Base-by-base conservation (phyloP, 768 basidiomycete species). In the Lentinula sp. region DNA sequence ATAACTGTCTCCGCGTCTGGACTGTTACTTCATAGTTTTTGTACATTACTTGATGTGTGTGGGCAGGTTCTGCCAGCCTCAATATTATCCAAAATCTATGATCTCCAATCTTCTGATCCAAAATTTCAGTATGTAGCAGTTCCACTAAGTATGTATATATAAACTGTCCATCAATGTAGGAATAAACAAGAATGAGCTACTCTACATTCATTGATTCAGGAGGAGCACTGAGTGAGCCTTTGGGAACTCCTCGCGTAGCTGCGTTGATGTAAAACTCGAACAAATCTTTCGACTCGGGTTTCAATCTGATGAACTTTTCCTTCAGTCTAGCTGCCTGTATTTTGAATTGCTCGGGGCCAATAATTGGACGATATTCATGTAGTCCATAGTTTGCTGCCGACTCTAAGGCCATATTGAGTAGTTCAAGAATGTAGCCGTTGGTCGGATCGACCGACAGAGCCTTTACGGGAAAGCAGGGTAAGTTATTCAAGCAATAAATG, bases 1-100 rank as follows among this genome's bases (percentile, higher is more conserved):
- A 98, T 78, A 90, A 96, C 80, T 82, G 85, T 66, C 87, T 97
- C 73, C 90, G 93, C 66, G 91, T 94, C 73, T 95, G 91, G 93
- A 88, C 86, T 69, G 93, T 95, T 66, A 83, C 81, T 63, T 79
- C 81, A 79, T 83, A 79, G 51, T 52, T 43, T 52, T 43, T 12
- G 4, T 43, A 57, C 32, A 33, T 46, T 49, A 59, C 49, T 53
- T 33, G 41, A 57, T n/a, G 13, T 57, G 39, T 54, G 37, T 54
- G 13, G 15, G n/a, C 33, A 53, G 18, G 15, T 53, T 55, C 39
- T 55, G 37, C 7, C 37, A 18, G 16, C 23, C 4, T 18, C 35
- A 39, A 37, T 43, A 28, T 43, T 3, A 28, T 28, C 28, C 28
- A 28, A 28, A 28, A 28, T 28, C 28, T 28, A 28, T 28, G 28